phyloP scores from a whole-genome alignment of 805 yeast genomes.

The Pichia nanzhaoensis region DNA sequence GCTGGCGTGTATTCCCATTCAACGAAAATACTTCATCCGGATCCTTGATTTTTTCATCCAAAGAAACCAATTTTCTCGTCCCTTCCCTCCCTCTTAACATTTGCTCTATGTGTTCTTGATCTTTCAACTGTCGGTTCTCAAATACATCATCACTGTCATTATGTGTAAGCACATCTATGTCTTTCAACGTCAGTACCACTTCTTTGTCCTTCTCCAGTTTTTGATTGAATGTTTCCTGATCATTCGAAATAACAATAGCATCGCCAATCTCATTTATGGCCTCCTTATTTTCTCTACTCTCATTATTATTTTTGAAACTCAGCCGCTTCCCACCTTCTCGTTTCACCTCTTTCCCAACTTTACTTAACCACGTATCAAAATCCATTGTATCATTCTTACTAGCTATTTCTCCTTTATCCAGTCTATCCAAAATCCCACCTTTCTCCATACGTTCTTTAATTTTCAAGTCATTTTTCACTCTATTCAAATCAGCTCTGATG shows the following conservation, averaged over 20 bases:
- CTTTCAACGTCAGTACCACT: constrained; percentile 41
- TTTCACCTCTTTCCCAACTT: constrained; percentile 19
- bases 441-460: constrained; percentile 19
- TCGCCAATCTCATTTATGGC: constrained; percentile 19
- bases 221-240: constrained; percentile 32
- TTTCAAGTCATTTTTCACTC: constrained; percentile 16
- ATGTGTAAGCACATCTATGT: constrained; percentile 8
- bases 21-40: constrained; percentile 22
- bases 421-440: constrained; percentile 24
- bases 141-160: constrained; percentile 36
- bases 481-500: constrained; percentile 13
- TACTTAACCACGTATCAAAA: constrained; percentile 30
- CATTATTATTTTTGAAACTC: constrained; percentile 8
- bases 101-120: constrained; percentile 19
- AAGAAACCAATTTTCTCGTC: constrained; percentile 26
- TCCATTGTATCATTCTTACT: constrained; percentile 25
- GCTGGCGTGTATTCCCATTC: constrained; percentile 12
- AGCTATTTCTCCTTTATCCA: constrained; percentile 11
- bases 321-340: constrained; percentile 5
- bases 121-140: constrained; percentile 26
- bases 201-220: constrained; percentile 33
- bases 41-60: constrained; percentile 19
- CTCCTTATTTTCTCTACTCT: constrained; percentile 5
- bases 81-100: constrained; percentile 15
- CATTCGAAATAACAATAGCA: constrained; percentile 39